A percentile compares a stretch with the other conserved stretches of the same genome.
Conservation (phyloP, 2,329 filamentous ascomycete species). For the Pseudogymnoascus sp. region DNA sequence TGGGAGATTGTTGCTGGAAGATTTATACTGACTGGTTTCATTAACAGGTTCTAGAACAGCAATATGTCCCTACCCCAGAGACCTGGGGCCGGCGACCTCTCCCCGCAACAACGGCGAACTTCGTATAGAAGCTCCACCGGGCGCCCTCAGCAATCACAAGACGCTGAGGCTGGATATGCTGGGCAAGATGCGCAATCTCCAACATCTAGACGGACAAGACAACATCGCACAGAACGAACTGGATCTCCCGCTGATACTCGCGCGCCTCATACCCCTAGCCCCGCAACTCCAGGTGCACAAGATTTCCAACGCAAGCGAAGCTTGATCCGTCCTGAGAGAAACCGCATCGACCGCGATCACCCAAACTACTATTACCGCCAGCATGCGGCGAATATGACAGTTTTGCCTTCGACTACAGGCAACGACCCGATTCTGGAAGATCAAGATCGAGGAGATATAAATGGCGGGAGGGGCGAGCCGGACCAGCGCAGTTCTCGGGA, state of each 20-base stretch:
- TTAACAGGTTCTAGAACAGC: neutral
- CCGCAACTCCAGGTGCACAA: conserved; percentile 25
- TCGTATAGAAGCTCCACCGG: conserved; percentile 63
- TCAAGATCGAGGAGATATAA: conserved; percentile 57
- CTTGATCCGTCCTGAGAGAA: conserved; percentile 81
- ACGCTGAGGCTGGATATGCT: conserved; percentile 58
- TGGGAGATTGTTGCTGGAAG: neutral
- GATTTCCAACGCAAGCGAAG: conserved; percentile 68
- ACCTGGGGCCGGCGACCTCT: conserved; percentile 53
- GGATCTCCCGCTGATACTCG: conserved; percentile 36
- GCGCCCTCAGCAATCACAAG: conserved; percentile 57
- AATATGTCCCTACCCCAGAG: conserved; percentile 56
- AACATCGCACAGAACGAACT: conserved; percentile 20
- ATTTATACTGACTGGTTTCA: neutral
- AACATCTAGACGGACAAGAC: conserved; percentile 4
- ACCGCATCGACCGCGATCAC: conserved; percentile 76
- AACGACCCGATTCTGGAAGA: conserved; percentile 84
- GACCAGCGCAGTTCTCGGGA: conserved; percentile 28
- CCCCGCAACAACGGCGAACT: conserved; percentile 54
- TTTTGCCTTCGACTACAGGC: conserved; percentile 84
- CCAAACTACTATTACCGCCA: conserved; percentile 95
- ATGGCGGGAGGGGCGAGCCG: conserved; percentile 25
- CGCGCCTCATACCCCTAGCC: conserved; percentile 24
- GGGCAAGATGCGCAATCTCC: conserved; percentile 15
- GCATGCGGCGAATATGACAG: conserved; percentile 88